phyloP scores from a whole-genome alignment of 257 asterid species.

The Nicotiana tabacum region DNA sequence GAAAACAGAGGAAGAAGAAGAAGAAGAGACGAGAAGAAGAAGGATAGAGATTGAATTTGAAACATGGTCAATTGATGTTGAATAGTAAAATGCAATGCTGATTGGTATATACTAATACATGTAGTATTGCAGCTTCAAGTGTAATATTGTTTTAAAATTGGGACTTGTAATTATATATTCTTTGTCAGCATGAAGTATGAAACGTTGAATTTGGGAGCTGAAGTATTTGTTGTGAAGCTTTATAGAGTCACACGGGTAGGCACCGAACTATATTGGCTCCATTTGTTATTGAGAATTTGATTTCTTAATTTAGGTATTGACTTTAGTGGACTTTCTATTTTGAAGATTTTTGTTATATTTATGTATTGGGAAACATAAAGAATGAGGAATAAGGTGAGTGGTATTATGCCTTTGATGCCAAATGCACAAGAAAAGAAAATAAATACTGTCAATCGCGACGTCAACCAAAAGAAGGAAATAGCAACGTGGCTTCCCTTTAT shows the following conservation, averaged over 20 bases:
- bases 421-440: background rate
- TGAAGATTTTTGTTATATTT: background rate
- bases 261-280: background rate
- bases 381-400: background rate
- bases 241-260: background rate
- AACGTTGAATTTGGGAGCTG: background rate
- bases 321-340: background rate
- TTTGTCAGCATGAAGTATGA: background rate
- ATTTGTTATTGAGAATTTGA: background rate
- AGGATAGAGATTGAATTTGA: background rate
- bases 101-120: background rate
- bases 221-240: background rate
- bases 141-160: too few relatives aligned
- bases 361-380: background rate
- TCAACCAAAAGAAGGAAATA: background rate
- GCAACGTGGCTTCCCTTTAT: background rate
- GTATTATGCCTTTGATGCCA: background rate
- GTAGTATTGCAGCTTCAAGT: too few relatives aligned
- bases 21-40: background rate
- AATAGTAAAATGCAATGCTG: background rate
- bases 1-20: background rate
- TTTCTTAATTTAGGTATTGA: background rate
- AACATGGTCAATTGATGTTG: background rate
- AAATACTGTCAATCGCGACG: background rate
- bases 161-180: background rate